Evolutionary conservation across 192 early-diverging fungal species (phyloP), one percentile per base, ranked within the genome.

Genomic region (Funneliformis geosporum): DNA sequence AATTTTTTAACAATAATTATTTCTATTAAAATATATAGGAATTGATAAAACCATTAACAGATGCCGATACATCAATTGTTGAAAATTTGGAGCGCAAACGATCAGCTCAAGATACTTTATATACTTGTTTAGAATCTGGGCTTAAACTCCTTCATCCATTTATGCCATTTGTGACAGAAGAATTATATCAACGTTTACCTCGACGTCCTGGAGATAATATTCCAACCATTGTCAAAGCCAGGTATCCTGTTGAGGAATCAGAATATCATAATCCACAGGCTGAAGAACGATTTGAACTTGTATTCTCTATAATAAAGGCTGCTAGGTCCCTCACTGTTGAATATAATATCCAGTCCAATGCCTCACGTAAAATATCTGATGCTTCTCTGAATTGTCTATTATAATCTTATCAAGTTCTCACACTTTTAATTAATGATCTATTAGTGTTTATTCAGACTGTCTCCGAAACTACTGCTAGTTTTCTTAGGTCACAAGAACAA

Each of bases 91-190:
- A 77, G 21, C 83, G 84, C 42, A 88, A 86, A 80, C 71, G 80
- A 73, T 91, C 92, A 72, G 90, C 93, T 8, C 92, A 92, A 83
- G 92, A 98, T 76, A 96, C 94, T 12, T 87, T 99, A 60, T 98
- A 97, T 87, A 98, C 95, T 7, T 97, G 96, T 85, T 88, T 98
- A 70, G 97, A 99, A 78, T 86, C 89, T 72, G 97, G 94, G 16
- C 87, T 99, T 79, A 94, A 91, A 81, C 86, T 99, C 72, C 87
- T 99, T 80, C 97, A 98, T 81, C 98, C 98, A 60, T 95, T 99
- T 87, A 98, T 98, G 95, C 98, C 98, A 21, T 99, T 94, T 84
- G 92, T 99, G 66, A 99, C 98, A 44, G 98, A 99, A 84, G 98
- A 99, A 88, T 89, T 99, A 82, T 99, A 91, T 89, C 98, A 99